Evolutionary conservation across 495 filamentous ascomycete genomes (phyloP).

Genomic region (Annulohypoxylon maeteangense): DNA sequence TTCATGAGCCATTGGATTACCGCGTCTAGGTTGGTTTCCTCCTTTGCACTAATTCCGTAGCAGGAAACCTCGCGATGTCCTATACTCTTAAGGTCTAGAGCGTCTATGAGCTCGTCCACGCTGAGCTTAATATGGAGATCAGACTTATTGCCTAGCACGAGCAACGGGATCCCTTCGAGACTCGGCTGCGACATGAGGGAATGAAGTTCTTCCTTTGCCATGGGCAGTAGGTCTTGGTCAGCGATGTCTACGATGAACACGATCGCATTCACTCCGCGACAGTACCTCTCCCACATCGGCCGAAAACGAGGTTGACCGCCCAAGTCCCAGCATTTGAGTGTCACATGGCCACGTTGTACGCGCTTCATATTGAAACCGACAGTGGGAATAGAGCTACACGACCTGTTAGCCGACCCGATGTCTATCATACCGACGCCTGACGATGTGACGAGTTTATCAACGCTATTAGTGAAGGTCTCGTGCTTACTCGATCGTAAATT

Average conservation of each 20-base stretch:
- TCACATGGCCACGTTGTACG: conserved; percentile 98
- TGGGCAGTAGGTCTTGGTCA: conserved; percentile 80
- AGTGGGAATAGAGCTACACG: conserved; percentile 90
- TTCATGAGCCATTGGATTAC: conserved; percentile 97
- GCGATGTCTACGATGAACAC: conserved; percentile 97
- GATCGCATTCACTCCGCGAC: conserved; percentile 95
- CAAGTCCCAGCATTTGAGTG: conserved; percentile 98
- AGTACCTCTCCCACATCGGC: conserved; percentile 99
- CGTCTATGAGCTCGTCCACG: conserved; percentile 95
- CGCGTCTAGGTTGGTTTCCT: conserved; percentile 97
- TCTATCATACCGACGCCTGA: conserved; percentile 30
- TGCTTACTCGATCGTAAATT: conserved; percentile 99
- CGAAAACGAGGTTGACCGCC: conserved; percentile 97
- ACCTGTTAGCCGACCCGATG: conserved; percentile 55
- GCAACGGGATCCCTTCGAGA: conserved; percentile 87
- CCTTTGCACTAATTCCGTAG: conserved; percentile 98
- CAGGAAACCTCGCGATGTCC: conserved; percentile 95
- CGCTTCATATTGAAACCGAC: conserved; percentile 99
- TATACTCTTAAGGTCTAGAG: conserved; percentile 88
- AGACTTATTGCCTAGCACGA: conserved; percentile 98
- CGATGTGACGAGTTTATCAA: conserved; percentile 20
- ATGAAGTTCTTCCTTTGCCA: conserved; percentile 92
- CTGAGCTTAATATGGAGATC: conserved; percentile 87
- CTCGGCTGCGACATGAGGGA: conserved; percentile 84
- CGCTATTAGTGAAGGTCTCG: conserved; percentile 19